Evolutionary conservation across 768 basidiomycete species (phyloP), one percentile per base, ranked within the genome.

Genomic region (Pholiota molesta): DNA sequence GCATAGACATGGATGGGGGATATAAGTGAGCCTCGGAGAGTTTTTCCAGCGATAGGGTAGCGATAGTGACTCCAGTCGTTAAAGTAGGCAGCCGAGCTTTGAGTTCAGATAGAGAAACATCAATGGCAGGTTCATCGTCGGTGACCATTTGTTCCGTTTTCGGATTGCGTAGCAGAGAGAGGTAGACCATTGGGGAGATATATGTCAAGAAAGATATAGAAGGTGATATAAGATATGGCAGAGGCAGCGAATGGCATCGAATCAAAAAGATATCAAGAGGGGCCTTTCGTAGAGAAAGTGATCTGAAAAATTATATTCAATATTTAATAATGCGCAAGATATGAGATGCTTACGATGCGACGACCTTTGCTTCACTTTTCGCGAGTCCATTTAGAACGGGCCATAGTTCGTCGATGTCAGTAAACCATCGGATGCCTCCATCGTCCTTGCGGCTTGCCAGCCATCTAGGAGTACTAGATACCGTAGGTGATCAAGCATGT

Each of bases 381-480:
- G 87, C 83, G 60, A 90, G 74, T 9, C 68, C 71, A 63, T 84
- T 83, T 2, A 86, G 70, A 35, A 78, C 75, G 26, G 80, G 76
- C 59, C 80, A 81, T 19, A 90, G 73, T 33, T 79, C 72, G 65
- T 88, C 87, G 5, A 87, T 75, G 62, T 87, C 88, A 57, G 80
- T 84, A 70, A 94, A 93, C 92, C 92, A 94, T 57, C 85, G 79
- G 42, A 89, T 79, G 0, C 91, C 90, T 39, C 81, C 83, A 52
- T 84, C 83, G 28, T 86, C 84, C 61, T 84, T 84, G 58, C 81
- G 77, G 13, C 79, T 76, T 0, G 92, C 91, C 16, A 94, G 19
- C 79, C 79, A 67, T 94, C 92, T 11, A 93, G 77, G 75, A 85
- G 82, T 72, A 92, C 89, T 21, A 94, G 79, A 72, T 92, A 90